A percentile compares a stretch with the other conserved stretches of the same genome.
Conservation (phyloP, 257 asterid species). For the Coffea eugenioides region DNA sequence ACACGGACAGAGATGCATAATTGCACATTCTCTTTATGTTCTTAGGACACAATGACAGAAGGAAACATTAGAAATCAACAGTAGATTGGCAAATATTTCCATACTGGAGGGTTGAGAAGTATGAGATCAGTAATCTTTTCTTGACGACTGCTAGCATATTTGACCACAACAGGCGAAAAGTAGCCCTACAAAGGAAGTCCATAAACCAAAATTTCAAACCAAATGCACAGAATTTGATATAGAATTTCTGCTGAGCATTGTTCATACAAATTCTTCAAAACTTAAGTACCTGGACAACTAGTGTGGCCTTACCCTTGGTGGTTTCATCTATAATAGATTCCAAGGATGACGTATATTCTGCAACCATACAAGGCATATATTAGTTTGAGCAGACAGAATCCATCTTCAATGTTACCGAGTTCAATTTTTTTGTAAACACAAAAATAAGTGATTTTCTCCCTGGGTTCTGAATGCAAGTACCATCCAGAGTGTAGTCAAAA, state of each 20-base stretch:
- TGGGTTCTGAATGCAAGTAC: conserved; percentile 33
- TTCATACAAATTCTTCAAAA: conserved; percentile 1
- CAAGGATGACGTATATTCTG: conserved; percentile 76
- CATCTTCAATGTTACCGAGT: not conserved
- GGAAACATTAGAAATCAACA: not conserved
- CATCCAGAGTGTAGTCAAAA: conserved; percentile 83
- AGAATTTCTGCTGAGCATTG: not conserved
- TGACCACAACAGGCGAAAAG: conserved; percentile 74
- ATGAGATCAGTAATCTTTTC: conserved; percentile 71
- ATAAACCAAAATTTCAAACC: conserved; percentile 11
- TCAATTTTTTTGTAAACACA: not conserved
- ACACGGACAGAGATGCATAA: not conserved
- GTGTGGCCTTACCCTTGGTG: conserved; percentile 55
- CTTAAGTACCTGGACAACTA: conserved; percentile 79
- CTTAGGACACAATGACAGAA: too few species aligned
- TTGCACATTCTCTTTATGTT: not conserved
- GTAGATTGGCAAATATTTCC: conserved; percentile 10
- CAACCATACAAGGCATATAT: conserved; percentile 6
- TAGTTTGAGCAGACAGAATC: not conserved
- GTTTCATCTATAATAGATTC: conserved; percentile 59
- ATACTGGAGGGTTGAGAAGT: conserved; percentile 87
- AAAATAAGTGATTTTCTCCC: not conserved
- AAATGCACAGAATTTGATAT: conserved; percentile 8
- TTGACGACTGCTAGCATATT: conserved; percentile 69
- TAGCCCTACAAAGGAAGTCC: conserved; percentile 56